phyloP scores from a whole-genome alignment of 1,284 basidiomycete genomes.

The Boletellus sp. region DNA sequence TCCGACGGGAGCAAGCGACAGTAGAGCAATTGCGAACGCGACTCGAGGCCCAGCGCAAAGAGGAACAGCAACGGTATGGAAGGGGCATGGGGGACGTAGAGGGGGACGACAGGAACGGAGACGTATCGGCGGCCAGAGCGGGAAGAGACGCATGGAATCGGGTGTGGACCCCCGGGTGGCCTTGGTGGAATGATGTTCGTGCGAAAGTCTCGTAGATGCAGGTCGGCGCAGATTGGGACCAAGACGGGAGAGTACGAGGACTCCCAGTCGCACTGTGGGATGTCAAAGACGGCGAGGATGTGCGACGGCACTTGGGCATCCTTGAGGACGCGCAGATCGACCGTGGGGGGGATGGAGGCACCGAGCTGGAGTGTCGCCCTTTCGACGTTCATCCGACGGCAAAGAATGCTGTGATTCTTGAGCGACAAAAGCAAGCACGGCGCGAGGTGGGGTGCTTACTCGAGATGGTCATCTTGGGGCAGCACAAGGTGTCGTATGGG shows the following conservation, averaged over 20 bases:
- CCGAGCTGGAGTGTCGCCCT: constrained; percentile 27
- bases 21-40: constrained; percentile 33
- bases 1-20: constrained; percentile 38
- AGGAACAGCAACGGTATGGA: constrained; percentile 33
- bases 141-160: constrained; percentile 28
- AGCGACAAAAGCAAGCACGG: constrained; percentile 2
- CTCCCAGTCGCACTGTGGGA: constrained; percentile 31
- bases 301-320: constrained; percentile 47
- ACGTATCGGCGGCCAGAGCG: constrained; percentile 17
- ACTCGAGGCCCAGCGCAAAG: constrained; percentile 33
- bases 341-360: constrained; percentile 34
- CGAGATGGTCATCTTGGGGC: constrained; percentile 36
- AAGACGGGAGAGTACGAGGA: constrained; percentile 38
- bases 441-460: constrained; percentile 32
- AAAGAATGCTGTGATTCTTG: constrained; percentile 40
- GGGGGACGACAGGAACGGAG: constrained; percentile 33
- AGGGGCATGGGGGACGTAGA: constrained; percentile 31
- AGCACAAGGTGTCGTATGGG: constrained; percentile 21
- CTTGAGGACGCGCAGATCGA: constrained; percentile 41
- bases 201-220: constrained; percentile 42
- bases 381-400: constrained; percentile 45
- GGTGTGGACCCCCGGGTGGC: constrained; percentile 31
- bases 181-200: constrained; percentile 36
- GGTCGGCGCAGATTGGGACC: constrained; percentile 44
- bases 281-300: constrained; percentile 42